These are phyloP conservation scores for Monosporozyma solicola DNA, from an alignment of 805 yeast genomes.

Conservation along the genomic window DNA sequence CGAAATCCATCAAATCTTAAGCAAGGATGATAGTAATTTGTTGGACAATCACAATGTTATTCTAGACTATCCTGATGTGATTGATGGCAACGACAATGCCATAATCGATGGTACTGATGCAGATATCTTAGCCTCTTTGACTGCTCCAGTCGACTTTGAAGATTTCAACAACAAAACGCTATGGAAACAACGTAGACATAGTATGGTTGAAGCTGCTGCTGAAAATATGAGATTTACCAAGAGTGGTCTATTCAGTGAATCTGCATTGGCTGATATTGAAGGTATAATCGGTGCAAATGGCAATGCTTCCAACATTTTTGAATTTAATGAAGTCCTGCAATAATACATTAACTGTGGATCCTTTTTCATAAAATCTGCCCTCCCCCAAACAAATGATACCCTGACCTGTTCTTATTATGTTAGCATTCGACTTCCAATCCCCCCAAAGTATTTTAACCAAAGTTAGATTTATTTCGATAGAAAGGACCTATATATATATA, in stretches of 20 bases:
- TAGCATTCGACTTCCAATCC: background rate
- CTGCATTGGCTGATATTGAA: conserved; percentile 65
- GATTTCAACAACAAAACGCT: conserved; percentile 23
- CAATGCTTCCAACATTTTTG: conserved; percentile 14
- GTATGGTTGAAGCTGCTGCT: conserved; percentile 63
- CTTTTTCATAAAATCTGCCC: no score
- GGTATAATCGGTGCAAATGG: conserved; percentile 32
- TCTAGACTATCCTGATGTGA: conserved; percentile 4
- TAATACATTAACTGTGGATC: conserved; percentile 1
- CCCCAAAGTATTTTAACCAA: background rate
- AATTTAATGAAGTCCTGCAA: conserved; percentile 23
- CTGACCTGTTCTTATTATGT: background rate
- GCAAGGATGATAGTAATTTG: conserved; percentile 18
- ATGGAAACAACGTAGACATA: conserved; percentile 52
- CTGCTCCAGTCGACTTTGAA: conserved; percentile 27
- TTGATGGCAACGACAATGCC: conserved; percentile 5
- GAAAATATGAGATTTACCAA: conserved; percentile 71
- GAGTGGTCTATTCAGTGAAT: conserved; percentile 69
- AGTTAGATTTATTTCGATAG: background rate
- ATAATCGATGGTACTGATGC: conserved; percentile 19
- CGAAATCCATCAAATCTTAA: conserved; percentile 25
- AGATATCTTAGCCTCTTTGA: conserved; percentile 26
- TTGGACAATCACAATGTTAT: conserved; percentile 10
- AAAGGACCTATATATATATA: background rate
- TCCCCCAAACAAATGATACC: background rate